phyloP scores from a whole-genome alignment of 805 yeast species.

The Alloascoidea hylecoeti region DNA sequence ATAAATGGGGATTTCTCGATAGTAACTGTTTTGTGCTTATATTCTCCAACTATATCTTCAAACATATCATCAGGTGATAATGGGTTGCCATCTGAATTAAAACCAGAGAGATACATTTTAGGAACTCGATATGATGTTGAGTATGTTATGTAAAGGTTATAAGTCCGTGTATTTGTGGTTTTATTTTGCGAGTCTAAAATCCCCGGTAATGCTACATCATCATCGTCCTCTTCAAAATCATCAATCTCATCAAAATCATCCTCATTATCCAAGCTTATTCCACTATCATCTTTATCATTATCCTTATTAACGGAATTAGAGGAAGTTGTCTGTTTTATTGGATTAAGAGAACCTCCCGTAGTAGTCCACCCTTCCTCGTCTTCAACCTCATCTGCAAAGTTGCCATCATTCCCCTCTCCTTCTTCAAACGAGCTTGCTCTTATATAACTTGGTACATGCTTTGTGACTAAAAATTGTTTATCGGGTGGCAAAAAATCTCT shows the following conservation, averaged over 20 bases:
- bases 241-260: slow-evolving; percentile 12
- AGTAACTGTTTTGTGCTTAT: slow-evolving; percentile 91
- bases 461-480: slow-evolving; percentile 78
- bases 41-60: slow-evolving; percentile 85
- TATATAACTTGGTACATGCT: slow-evolving; percentile 76
- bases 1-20: slow-evolving; percentile 86
- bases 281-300: background rate
- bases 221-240: slow-evolving; percentile 22
- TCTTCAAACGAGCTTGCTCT: slow-evolving; percentile 43
- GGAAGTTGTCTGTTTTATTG: slow-evolving; percentile 6
- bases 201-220: slow-evolving; percentile 25
- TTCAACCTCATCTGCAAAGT: slow-evolving; percentile 17
- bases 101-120: slow-evolving; percentile 84
- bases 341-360: slow-evolving; percentile 12
- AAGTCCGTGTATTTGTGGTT: slow-evolving; percentile 30
- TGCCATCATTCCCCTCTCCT: slow-evolving; percentile 19
- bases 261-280: slow-evolving; percentile 6
- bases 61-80: slow-evolving; percentile 83
- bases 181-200: slow-evolving; percentile 9
- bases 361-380: slow-evolving; percentile 52
- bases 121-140: slow-evolving; percentile 95
- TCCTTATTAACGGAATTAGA: slow-evolving; percentile 12
- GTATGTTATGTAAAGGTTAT: slow-evolving; percentile 83
- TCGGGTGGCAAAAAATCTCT: slow-evolving; percentile 71
- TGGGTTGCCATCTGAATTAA: slow-evolving; percentile 71